These are phyloP conservation scores for Emydomyces testavorans DNA, from an alignment of 2,329 filamentous ascomycete species.

Conservation along the genomic window DNA sequence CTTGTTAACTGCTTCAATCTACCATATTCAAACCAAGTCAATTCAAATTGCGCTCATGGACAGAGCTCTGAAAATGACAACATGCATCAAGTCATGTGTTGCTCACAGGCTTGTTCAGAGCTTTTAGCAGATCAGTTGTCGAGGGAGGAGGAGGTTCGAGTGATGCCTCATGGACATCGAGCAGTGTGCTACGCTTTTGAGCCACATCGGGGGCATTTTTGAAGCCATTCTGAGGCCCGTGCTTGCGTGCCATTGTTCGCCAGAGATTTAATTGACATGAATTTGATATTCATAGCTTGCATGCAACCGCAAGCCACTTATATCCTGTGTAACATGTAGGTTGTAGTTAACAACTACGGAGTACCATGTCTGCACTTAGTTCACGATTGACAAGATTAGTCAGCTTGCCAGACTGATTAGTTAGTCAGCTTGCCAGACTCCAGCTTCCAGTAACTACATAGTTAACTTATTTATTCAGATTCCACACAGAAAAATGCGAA, in stretches of 20 bases:
- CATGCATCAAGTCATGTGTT: not conserved
- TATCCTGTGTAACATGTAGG: no score
- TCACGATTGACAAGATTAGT: no score
- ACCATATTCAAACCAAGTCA: not conserved
- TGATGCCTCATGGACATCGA: constrained; percentile 4
- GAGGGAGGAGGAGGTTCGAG: constrained; percentile 1
- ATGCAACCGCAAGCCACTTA: no score
- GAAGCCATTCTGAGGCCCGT: not conserved
- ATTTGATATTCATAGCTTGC: no score
- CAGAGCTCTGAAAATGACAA: not conserved
- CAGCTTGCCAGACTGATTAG: no score
- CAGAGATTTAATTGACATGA: not conserved
- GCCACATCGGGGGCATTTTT: not conserved
- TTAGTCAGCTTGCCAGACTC: no score
- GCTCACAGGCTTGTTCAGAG: constrained; percentile 17
- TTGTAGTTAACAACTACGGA: no score
- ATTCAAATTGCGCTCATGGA: not conserved
- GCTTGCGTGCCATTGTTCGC: constrained; percentile 8
- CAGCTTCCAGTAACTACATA: no score
- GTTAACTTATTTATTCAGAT: no score
- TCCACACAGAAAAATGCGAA: no score
- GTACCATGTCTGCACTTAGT: no score
- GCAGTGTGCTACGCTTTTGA: not conserved
- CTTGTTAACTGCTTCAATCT: constrained; percentile 12
- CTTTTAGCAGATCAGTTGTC: constrained; percentile 13